Base-by-base conservation (phyloP, 2,329 filamentous ascomycete genomes). In the Alternaria infectoria region DNA sequence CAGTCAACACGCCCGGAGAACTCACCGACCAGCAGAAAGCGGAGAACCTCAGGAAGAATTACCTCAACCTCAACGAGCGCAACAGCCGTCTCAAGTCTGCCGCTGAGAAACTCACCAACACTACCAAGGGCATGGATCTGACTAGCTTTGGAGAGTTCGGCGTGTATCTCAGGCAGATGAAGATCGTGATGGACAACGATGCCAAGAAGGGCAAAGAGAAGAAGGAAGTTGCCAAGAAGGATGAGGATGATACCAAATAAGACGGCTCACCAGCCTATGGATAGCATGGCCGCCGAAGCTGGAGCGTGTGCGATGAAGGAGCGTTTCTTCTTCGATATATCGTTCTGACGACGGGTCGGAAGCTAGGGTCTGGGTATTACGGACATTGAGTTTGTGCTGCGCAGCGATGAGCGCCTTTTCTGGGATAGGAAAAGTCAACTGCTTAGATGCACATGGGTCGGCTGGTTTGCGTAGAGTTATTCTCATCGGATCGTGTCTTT, bases 131-230 rank as follows among this genome's bases (percentile, higher is more conserved):
- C 0, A 71, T 73, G 70, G 67, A 72, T 13, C 25, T 71, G 1
- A 54, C 17, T 11, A 58, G 44, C 11, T 74, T 74, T n/a, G 76
- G 76, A 0, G 68, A 75, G 5, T 73, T 77, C 51, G 76, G 76
- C 3, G 19, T 7, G 15, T 57, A 67, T 36, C 10, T 76, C 11
- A 65, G 49, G 43, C 56, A 63, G 43, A 11, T 76, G 51, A 68
- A 40, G 43, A 28, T 1, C 21, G 59, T 17, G 3, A 6, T 77
- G n/a, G 61, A 70, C 3, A 66, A 64, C 2, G 61, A 65, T 23
- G 50, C 19, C 36, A 36, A 43, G 45, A 25, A 60, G 7, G 25
- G 28, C 26, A 17, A n/a, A 23, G 47, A 46, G 32, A 26, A 17
- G 45, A 40, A 19, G 15, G 32, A 19, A 43, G 43, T 11, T 6